Evolutionary conservation across 352 stramenopile species (phyloP).

Genomic region (Pythium monospermum): DNA sequence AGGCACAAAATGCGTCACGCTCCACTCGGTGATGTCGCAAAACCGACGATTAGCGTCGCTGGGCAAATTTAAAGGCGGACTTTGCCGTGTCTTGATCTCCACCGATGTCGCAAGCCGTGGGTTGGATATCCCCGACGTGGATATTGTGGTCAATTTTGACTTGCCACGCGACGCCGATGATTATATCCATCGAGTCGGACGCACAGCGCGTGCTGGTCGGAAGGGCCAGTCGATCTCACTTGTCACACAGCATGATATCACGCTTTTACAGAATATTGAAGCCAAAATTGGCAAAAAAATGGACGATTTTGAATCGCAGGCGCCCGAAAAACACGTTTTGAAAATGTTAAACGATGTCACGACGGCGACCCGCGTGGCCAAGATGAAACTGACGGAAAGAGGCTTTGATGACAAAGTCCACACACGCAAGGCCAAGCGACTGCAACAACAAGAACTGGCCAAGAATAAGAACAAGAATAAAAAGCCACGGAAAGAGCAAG

Average conservation of each 20-base stretch:
- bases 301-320: conserved; percentile 80
- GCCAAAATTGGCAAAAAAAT: conserved; percentile 86
- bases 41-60: conserved; percentile 91
- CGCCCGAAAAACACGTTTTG: conserved; percentile 91
- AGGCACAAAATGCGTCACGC: conserved; percentile 89
- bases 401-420: conserved; percentile 86
- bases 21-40: conserved; percentile 96
- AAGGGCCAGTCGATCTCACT: conserved; percentile 91
- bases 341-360: conserved; percentile 94
- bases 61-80: conserved; percentile 96
- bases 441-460: conserved; percentile 39
- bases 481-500: neutral
- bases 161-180: conserved; percentile 92
- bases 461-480: conserved; percentile 23
- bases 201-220: conserved; percentile 91
- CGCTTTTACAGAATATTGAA: conserved; percentile 95
- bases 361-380: conserved; percentile 91
- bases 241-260: conserved; percentile 93
- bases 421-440: conserved; percentile 62
- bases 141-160: conserved; percentile 98
- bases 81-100: conserved; percentile 92
- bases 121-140: conserved; percentile 95
- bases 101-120: conserved; percentile 97
- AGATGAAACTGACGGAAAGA: conserved; percentile 87
- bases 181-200: conserved; percentile 97